Conservation (phyloP, 2,329 filamentous ascomycete genomes). For the Colletotrichum kahawae region DNA sequence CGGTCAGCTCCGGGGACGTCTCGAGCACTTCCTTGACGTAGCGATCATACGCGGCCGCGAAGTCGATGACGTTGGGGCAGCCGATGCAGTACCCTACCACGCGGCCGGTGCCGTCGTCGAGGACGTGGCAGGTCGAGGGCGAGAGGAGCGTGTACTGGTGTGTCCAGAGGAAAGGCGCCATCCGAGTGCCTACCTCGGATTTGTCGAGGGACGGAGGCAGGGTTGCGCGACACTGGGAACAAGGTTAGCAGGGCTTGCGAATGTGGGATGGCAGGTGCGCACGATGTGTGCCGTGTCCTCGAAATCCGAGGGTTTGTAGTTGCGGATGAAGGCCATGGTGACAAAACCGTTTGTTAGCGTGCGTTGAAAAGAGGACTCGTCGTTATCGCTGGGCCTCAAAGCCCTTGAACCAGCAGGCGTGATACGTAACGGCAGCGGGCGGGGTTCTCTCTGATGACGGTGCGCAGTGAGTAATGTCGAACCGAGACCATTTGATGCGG, state of each 20-base stretch:
- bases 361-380: background rate
- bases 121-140: slow-evolving; percentile 49
- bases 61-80: slow-evolving; percentile 45
- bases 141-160: slow-evolving; percentile 54
- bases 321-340: slow-evolving; percentile 51
- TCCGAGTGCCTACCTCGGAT: slow-evolving; percentile 36
- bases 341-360: background rate
- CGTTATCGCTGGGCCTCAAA: background rate
- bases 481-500: too few species aligned
- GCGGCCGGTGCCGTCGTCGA: slow-evolving; percentile 50
- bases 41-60: slow-evolving; percentile 40
- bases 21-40: slow-evolving; percentile 44
- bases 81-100: slow-evolving; percentile 57
- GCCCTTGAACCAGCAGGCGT: background rate
- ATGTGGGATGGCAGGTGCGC: slow-evolving; percentile 20
- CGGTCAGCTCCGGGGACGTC: slow-evolving; percentile 25
- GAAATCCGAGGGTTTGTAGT: slow-evolving; percentile 42
- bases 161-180: slow-evolving; percentile 56
- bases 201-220: slow-evolving; percentile 46
- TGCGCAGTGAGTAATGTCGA: too few species aligned
- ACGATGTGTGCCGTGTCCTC: slow-evolving; percentile 47
- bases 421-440: background rate
- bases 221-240: slow-evolving; percentile 49
- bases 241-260: background rate
- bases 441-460: background rate